Percentiles rank a stretch among this genome's conserved stretches.
Evolutionary conservation across 306 rosid genomes (phyloP).

Genomic region (Quercus rubra): DNA sequence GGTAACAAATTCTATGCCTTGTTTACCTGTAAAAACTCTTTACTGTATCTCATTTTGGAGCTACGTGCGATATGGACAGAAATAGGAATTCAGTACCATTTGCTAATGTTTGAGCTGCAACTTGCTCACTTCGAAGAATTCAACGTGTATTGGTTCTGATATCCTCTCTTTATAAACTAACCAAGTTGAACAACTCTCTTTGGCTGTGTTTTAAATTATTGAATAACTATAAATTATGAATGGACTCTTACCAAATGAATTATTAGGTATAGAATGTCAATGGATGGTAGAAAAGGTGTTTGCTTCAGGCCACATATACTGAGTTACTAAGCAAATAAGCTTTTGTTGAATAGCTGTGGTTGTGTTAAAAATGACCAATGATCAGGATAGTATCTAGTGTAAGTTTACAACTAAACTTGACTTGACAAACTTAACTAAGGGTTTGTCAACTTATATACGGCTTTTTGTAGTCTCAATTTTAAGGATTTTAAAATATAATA

Average conservation of each 20-base stretch:
- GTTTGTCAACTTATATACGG: no score
- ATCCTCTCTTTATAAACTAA: not conserved
- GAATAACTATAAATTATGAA: not conserved
- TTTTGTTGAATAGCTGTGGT: no score
- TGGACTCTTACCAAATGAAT: not conserved
- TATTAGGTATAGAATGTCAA: not conserved
- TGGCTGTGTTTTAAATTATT: not conserved
- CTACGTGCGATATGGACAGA: slow-evolving; percentile 14
- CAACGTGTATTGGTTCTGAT: not conserved
- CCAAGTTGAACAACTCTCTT: not conserved
- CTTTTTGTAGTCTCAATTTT: no score
- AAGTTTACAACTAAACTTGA: no score
- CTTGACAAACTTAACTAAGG: no score
- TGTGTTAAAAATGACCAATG: no score
- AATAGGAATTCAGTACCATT: slow-evolving; percentile 33
- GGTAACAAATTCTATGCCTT: slow-evolving; percentile 45
- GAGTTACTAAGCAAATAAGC: not conserved
- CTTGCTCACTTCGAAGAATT: slow-evolving; percentile 16
- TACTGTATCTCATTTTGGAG: slow-evolving; percentile 38
- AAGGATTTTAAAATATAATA: no score
- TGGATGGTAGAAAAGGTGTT: not conserved
- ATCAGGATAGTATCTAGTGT: no score
- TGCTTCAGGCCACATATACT: not conserved
- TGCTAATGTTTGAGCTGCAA: slow-evolving; percentile 35
- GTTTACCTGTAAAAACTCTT: slow-evolving; percentile 41